Percentiles rank a stretch among this genome's conserved stretches.
Evolutionary conservation across 768 basidiomycete genomes (phyloP).

Genomic region (Lepiota venenata): DNA sequence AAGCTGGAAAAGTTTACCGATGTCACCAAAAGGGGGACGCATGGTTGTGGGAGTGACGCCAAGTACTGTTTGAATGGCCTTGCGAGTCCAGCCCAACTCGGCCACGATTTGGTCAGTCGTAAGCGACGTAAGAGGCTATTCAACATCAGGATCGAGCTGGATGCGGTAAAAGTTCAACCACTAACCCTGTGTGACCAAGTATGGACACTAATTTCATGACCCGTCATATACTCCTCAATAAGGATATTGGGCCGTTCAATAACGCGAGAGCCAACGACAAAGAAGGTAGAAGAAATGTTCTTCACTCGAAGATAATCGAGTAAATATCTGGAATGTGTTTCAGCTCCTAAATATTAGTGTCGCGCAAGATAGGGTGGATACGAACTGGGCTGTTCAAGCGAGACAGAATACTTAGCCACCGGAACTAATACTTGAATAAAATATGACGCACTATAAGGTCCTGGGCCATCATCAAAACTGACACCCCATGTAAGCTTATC

Average conservation of each 20-base stretch:
- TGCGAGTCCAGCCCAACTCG: conserved; percentile 89
- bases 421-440: not conserved
- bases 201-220: conserved; percentile 81
- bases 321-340: conserved; percentile 32
- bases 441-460: conserved; percentile 63
- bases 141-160: conserved; percentile 8
- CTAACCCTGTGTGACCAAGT: conserved; percentile 85
- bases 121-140: conserved; percentile 60
- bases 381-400: conserved; percentile 45
- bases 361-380: not conserved
- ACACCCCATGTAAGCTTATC: conserved; percentile 75
- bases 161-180: not conserved
- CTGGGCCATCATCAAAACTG: conserved; percentile 87
- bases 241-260: conserved; percentile 75
- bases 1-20: conserved; percentile 36
- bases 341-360: not conserved
- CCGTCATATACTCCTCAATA: conserved; percentile 74
- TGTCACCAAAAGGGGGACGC: conserved; percentile 84
- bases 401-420: conserved; percentile 9
- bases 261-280: conserved; percentile 84
- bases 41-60: conserved; percentile 77
- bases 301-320: conserved; percentile 68
- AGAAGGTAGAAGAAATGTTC: conserved; percentile 80
- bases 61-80: conserved; percentile 72
- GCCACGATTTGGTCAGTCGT: conserved; percentile 87